Evolutionary conservation across 345 rosid species (phyloP), one percentile per base, ranked within the genome.

Genomic region (Aethionema arabicum): DNA sequence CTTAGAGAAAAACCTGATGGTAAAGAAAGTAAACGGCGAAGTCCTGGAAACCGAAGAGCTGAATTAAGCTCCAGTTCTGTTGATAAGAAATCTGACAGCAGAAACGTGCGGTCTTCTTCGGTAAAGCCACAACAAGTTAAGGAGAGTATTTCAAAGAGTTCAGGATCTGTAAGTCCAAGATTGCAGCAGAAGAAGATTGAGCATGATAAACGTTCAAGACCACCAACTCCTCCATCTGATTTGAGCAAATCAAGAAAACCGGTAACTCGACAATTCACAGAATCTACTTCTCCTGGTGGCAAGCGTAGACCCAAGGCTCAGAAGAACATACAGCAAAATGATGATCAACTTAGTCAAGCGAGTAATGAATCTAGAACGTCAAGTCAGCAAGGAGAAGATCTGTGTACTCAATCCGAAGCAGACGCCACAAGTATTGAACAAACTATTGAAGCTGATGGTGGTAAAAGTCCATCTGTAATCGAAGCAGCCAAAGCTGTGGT

Each of bases 161-260:
- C 83, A 8, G 88, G 90, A 39, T 82, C 91, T 47, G 77, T 81
- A 43, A 89, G 91, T 80, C 95, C 90, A 35, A 84, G 96, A 66
- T 66, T 85, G 75, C 95, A 79, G 72, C 97, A 80, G 73, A 89
- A 77, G 79, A 92, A 82, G 70, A 65, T 74, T 54, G 95, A 87
- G 58, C 55, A 72, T 40, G 91, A 89, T 68, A 85, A 75, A 74
- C 86, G 77, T 45, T 83, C 95, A 56, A 81, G 95, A 35, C 90
- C 98, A 29, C 98, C 97, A 32, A 81, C 93, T 8, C 87, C 90
- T 65, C 91, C 90, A 7, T 70, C 86, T 72, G 91, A 85, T 77
- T 70, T 79, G 42, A 80, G 56, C 51, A 87, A 78, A 71, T 70
- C 87, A 49, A 80, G 80, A 76, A 83, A 81, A 72, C 82, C 69